phyloP scores from a whole-genome alignment of 371 early-diverging fungal species.

The Capniomyces stellatus region DNA sequence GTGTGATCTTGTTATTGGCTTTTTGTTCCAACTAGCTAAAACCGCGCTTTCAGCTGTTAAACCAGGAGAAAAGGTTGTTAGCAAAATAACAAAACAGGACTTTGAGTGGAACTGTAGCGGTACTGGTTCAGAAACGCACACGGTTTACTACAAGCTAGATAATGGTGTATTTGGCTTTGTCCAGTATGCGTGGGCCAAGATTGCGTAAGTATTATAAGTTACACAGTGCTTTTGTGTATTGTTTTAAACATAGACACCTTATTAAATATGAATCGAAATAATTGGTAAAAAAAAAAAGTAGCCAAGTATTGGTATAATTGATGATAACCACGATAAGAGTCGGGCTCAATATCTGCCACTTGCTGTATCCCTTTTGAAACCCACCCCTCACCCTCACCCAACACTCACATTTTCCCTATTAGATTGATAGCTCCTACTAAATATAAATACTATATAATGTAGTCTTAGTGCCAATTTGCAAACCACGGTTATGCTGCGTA shows the following conservation, averaged over 20 bases:
- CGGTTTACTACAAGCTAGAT: constrained; percentile 60
- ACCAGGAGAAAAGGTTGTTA: constrained; percentile 21
- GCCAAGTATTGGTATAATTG: no score
- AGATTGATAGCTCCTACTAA: no score
- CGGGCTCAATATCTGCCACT: no score
- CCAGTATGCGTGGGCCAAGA: constrained; percentile 70
- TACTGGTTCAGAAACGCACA: constrained; percentile 75
- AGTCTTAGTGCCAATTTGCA: constrained; percentile 46
- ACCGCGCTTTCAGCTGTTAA: constrained; percentile 22
- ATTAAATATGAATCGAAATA: no score
- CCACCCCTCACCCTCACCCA: no score
- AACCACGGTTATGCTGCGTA: constrained; percentile 54
- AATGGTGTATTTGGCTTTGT: constrained; percentile 57
- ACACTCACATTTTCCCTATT: no score
- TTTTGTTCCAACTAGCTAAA: constrained; percentile 21
- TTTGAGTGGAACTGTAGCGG: constrained; percentile 55
- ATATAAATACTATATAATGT: not conserved
- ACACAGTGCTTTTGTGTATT: no score
- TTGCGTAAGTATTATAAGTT: constrained; percentile 39
- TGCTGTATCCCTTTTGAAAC: no score
- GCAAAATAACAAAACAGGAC: constrained; percentile 38
- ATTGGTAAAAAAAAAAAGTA: no score
- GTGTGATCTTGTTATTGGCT: no score
- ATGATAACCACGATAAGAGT: no score
- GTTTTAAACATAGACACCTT: no score